Percentiles rank a stretch among this genome's conserved stretches.
These are phyloP conservation scores for Aspergillus thermomutatus DNA, from an alignment of 2,329 filamentous ascomycete genomes.

Conservation along the genomic window DNA sequence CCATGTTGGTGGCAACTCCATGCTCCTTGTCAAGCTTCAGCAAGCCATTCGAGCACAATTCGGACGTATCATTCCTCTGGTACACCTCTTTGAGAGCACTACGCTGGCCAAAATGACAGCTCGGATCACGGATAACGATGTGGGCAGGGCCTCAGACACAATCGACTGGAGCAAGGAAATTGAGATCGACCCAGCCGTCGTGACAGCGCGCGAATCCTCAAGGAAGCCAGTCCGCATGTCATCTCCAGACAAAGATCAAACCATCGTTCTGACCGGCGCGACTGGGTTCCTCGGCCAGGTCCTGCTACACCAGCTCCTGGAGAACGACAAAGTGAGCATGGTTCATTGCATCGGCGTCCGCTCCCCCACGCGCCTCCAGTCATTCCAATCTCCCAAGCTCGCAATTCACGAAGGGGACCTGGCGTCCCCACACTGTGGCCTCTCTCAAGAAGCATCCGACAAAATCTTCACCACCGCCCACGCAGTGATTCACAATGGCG, in stretches of 20 bases:
- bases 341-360: constrained; percentile 43
- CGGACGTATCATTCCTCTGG: neutral
- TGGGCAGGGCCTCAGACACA: no score
- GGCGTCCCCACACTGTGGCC: constrained; percentile 32
- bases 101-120: no score
- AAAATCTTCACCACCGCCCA: constrained; percentile 33
- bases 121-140: no score
- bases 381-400: constrained; percentile 24
- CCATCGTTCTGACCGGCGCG: constrained; percentile 21
- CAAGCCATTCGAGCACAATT: neutral
- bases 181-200: no score
- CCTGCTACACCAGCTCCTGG: constrained; percentile 37
- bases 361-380: no score
- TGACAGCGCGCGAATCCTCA: no score
- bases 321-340: constrained; percentile 25
- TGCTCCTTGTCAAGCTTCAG: neutral
- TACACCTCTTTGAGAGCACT: no score
- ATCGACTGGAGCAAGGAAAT: no score
- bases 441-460: constrained; percentile 29
- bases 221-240: no score
- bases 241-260: neutral
- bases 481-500: constrained; percentile 53
- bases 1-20: neutral
- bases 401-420: constrained; percentile 37
- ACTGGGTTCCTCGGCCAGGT: constrained; percentile 37